Percentiles rank a stretch among this genome's conserved stretches.
Evolutionary conservation across 139 green algal genomes (phyloP).

Genomic region (Chlamydomonas eustigma): DNA sequence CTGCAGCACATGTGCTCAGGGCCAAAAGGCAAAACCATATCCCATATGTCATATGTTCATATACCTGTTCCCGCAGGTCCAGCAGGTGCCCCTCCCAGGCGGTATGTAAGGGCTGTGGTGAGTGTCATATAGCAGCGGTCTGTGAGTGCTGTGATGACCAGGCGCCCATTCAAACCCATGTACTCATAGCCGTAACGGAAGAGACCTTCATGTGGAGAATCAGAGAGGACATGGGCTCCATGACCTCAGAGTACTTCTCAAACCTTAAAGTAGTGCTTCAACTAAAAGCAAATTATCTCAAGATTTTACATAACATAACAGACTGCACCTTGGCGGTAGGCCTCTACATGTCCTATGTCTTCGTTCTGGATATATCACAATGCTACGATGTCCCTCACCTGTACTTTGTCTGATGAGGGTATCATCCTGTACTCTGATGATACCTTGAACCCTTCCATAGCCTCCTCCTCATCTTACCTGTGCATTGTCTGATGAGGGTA

Average conservation of each 20-base stretch:
- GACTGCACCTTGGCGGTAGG: no score
- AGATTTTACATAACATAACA: no score
- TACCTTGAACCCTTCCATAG: no score
- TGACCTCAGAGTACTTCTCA: no score
- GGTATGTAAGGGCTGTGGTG: slow-evolving; percentile 72
- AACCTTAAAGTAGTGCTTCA: no score
- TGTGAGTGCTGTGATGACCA: slow-evolving; percentile 72
- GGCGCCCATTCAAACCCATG: slow-evolving; percentile 61
- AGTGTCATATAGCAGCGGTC: slow-evolving; percentile 89
- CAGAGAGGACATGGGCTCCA: slow-evolving; percentile 45
- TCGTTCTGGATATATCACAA: no score
- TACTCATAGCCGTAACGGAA: slow-evolving; percentile 84
- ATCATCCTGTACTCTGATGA: slow-evolving; percentile 61
- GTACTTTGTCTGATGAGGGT: slow-evolving; percentile 68
- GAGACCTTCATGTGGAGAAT: slow-evolving; percentile 28
- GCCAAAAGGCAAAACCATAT: no score
- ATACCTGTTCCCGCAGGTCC: slow-evolving; percentile 73
- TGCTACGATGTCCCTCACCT: no score
- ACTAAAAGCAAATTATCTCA: no score
- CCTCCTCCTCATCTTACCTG: not conserved
- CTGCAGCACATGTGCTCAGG: no score
- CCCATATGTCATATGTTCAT: not conserved
- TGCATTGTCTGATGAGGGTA: slow-evolving; percentile 69
- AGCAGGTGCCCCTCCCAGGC: slow-evolving; percentile 70
- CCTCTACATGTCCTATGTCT: no score